Conservation (phyloP, 768 basidiomycete genomes). For the Cubamyces lactineus region DNA sequence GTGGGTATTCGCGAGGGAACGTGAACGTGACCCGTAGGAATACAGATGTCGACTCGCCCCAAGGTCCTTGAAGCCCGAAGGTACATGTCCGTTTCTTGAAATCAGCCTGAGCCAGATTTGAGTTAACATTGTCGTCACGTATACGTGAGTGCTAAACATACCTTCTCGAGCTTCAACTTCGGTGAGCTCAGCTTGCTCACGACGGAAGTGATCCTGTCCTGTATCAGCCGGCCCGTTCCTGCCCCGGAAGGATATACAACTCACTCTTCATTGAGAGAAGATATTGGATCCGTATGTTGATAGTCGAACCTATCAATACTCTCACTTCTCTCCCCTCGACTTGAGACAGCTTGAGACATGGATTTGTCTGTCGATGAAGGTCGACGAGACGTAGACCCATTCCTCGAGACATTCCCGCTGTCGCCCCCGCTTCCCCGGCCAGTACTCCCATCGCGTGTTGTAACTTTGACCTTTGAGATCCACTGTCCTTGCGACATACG, state of each 20-base stretch:
- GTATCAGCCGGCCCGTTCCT: constrained; percentile 2
- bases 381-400: constrained; percentile 50
- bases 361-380: constrained; percentile 30
- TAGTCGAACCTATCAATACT: constrained; percentile 53
- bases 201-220: constrained; percentile 70
- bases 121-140: constrained; percentile 1
- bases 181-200: constrained; percentile 63
- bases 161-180: constrained; percentile 88
- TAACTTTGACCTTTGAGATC: constrained; percentile 75
- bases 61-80: constrained; percentile 85
- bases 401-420: constrained; percentile 49
- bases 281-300: constrained; percentile 42
- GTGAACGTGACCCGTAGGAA: constrained; percentile 89
- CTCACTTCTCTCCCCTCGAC: constrained; percentile 22
- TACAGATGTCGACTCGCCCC: constrained; percentile 84
- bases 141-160: constrained; percentile 32
- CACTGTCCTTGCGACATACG: constrained; percentile 71
- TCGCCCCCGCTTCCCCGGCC: constrained; percentile 54
- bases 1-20: constrained; percentile 84
- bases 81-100: constrained; percentile 81
- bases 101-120: constrained; percentile 52
- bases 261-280: constrained; percentile 75
- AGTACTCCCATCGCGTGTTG: constrained; percentile 57
- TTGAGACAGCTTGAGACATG: constrained; percentile 14
- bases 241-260: constrained; percentile 28